A percentile compares a stretch with the other conserved stretches of the same genome.
These are phyloP conservation scores for Trichoderma sp. DNA, from an alignment of 2,329 filamentous ascomycete genomes.

Conservation along the genomic window DNA sequence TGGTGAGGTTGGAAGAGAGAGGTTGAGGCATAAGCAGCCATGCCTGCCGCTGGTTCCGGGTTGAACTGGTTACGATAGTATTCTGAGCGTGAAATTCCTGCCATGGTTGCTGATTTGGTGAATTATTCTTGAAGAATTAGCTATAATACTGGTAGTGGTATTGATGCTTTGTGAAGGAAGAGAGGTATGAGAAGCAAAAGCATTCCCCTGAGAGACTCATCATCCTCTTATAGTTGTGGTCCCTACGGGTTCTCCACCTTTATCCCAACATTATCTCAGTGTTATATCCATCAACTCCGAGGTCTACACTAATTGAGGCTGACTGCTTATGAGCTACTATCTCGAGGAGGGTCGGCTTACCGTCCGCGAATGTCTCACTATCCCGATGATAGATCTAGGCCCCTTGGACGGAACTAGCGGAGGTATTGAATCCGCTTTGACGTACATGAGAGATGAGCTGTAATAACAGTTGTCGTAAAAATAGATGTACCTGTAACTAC, in stretches of 20 bases:
- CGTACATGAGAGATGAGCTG: background rate
- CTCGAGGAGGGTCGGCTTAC: background rate
- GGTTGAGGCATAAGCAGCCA: conserved; percentile 37
- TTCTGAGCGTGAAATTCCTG: background rate
- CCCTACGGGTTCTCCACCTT: background rate
- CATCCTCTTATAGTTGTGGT: background rate
- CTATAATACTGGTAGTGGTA: background rate
- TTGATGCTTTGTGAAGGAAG: background rate
- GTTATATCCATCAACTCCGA: background rate
- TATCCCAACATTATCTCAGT: background rate
- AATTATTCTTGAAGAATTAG: background rate
- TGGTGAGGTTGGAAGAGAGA: conserved; percentile 53
- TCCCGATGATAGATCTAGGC: background rate
- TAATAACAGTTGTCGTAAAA: background rate
- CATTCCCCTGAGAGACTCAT: background rate
- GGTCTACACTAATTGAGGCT: background rate
- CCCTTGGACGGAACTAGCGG: background rate
- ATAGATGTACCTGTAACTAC: background rate
- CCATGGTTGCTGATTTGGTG: background rate
- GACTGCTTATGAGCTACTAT: conserved; percentile 1
- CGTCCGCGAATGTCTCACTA: background rate
- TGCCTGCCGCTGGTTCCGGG: conserved; percentile 6
- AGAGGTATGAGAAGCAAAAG: background rate
- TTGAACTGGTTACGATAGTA: background rate
- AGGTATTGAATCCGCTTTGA: background rate